Conservation (phyloP, 495 filamentous ascomycete species). For the Aspergillus nanangensis region DNA sequence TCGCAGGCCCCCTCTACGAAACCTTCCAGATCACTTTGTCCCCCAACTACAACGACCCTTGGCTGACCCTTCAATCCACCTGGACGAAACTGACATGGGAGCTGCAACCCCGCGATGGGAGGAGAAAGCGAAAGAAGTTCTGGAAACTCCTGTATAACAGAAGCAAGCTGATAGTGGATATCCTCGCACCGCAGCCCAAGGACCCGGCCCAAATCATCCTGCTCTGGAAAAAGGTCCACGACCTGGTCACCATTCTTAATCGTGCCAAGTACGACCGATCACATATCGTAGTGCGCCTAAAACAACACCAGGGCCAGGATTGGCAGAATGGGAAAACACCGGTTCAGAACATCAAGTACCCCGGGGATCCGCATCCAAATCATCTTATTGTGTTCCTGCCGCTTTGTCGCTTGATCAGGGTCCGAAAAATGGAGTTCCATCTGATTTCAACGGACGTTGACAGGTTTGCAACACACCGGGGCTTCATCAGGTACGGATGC, state of each 20-base stretch:
- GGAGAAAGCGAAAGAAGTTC: neutral
- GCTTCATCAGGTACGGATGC: slow-evolving; percentile 3
- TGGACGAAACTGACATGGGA: neutral
- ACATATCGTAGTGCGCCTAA: neutral
- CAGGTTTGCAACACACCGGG: neutral
- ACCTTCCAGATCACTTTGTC: slow-evolving; percentile 2
- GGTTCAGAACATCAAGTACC: slow-evolving; percentile 3
- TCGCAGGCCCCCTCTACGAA: slow-evolving; percentile 4
- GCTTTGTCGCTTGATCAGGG: slow-evolving; percentile 1
- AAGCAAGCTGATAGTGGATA: slow-evolving; percentile 2
- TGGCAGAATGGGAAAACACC: slow-evolving; percentile 7
- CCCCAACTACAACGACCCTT: neutral
- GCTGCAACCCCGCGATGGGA: neutral
- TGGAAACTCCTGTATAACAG: slow-evolving; percentile 4
- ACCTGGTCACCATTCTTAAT: neutral
- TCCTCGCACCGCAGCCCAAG: slow-evolving; percentile 6
- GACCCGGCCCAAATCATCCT: slow-evolving; percentile 6
- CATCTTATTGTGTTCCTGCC: slow-evolving; percentile 6
- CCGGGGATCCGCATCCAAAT: neutral
- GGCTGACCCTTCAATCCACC: slow-evolving; percentile 1
- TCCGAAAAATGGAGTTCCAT: neutral
- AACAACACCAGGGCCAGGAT: neutral
- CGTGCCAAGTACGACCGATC: neutral
- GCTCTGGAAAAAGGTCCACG: slow-evolving; percentile 2
- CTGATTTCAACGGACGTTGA: neutral